Base-by-base conservation (phyloP, 768 basidiomycete species). In the Boletus edulis region DNA sequence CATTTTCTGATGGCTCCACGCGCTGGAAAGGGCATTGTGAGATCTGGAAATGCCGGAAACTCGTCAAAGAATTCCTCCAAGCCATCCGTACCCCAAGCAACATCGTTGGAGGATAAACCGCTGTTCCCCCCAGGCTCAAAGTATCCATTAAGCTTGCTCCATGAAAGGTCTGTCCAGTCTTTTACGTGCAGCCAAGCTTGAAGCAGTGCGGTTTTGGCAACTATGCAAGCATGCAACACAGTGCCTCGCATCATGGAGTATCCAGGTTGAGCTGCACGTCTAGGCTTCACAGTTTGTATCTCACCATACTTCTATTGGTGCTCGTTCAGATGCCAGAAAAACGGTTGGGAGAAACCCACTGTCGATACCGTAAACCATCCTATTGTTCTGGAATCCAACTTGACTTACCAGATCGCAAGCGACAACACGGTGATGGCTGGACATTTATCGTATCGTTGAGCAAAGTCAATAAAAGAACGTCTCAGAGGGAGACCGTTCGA, bases 1-100 rank as follows among this genome's bases (percentile, higher is more conserved):
- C 3, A 24, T 24, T 24, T 35, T 8, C 12, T 35, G 34, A 58
- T 89, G 87, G 80, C 86, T 54, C 82, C 86, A 15, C 81, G 78
- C 54, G 37, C 56, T 47, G 52, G 54, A 1, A 86, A 79, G 74
- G 87, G 87, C 59, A 90, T 94, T 49, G 85, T 93, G 59, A 90
- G 88, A 69, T 87, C 89, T 54, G 93, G 93, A 42, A 92, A 93
- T 68, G 88, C 91, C n/a, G 91, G 92, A 46, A 94, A 91, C 62
- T 89, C 89, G 1, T 80, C 86, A 32, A 93, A 90, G 58, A 74
- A 70, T 42, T 48, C 68, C 9, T 47, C 44, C 35, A 55, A 49
- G 37, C n/a, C 57, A 34, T 27, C 64, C 8, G 51, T 61, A 38
- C 43, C 65, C 5, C 52, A 67, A 9, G 13, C 11, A 41, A 35